Evolutionary conservation across 2,329 filamentous ascomycete genomes (phyloP).

Genomic region (Aspergillus spinulosporus): DNA sequence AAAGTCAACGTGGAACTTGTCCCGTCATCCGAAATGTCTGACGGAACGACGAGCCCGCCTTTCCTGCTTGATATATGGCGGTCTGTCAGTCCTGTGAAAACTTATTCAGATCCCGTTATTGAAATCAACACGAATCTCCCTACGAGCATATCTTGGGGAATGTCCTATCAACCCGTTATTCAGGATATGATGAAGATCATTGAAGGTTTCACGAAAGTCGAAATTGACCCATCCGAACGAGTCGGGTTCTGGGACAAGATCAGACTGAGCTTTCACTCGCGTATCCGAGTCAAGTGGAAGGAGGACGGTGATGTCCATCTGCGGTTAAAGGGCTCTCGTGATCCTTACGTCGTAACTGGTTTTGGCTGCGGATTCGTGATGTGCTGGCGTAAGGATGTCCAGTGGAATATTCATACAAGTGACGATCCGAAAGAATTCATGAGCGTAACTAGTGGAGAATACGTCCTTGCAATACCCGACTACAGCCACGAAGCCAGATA

Average conservation of each 20-base stretch:
- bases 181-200: constrained; percentile 99
- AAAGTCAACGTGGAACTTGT: constrained; percentile 82
- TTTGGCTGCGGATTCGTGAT: constrained; percentile 94
- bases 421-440: constrained; percentile 91
- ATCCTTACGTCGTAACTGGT: constrained; percentile 90
- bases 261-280: constrained; percentile 87
- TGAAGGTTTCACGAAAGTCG: constrained; percentile 95
- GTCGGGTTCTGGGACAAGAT: constrained; percentile 99
- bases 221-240: constrained; percentile 86
- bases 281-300: constrained; percentile 86
- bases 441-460: constrained; percentile 93
- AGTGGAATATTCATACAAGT: constrained; percentile 78
- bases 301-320: constrained; percentile 95
- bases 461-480: constrained; percentile 90
- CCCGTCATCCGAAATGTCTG: constrained; percentile 62
- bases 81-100: constrained; percentile 93
- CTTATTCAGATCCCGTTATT: constrained; percentile 87
- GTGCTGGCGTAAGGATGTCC: constrained; percentile 96
- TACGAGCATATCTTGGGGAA: constrained; percentile 94
- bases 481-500: constrained; percentile 84
- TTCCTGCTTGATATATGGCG: constrained; percentile 85
- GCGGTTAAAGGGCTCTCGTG: constrained; percentile 81
- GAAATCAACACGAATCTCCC: constrained; percentile 92
- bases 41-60: constrained; percentile 59
- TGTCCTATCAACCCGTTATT: constrained; percentile 94